phyloP scores from a whole-genome alignment of 495 filamentous ascomycete species.

The Cryomyces minteri region DNA sequence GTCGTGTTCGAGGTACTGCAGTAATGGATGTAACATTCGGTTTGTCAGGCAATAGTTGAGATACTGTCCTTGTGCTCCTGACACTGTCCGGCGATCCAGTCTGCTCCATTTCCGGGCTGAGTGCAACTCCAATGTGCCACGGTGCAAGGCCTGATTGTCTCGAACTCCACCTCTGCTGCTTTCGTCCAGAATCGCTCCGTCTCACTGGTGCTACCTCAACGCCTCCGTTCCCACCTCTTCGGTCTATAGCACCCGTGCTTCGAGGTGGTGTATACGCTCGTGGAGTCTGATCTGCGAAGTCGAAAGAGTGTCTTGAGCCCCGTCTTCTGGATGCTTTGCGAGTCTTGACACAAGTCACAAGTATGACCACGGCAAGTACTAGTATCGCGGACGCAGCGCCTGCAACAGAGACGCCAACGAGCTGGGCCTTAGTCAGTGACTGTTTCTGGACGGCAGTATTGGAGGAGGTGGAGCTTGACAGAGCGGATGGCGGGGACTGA shows the following conservation, averaged over 20 bases:
- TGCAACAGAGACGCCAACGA: neutral
- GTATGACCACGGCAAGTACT: neutral
- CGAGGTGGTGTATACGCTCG: neutral
- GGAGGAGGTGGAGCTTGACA: neutral
- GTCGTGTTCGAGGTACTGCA: neutral
- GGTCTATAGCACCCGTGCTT: neutral
- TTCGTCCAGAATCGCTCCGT: neutral
- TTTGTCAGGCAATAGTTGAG: constrained; percentile 9
- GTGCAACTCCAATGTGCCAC: neutral
- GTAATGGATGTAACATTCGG: constrained; percentile 1
- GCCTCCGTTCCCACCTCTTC: neutral
- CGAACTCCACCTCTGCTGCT: neutral
- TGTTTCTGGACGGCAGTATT: neutral
- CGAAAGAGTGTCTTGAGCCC: neutral
- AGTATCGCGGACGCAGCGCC: neutral
- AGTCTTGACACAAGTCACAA: neutral
- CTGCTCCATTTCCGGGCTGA: neutral
- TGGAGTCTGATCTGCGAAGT: neutral
- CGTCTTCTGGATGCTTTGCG: neutral
- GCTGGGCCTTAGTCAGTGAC: neutral
- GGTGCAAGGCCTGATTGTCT: neutral
- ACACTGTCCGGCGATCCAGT: neutral
- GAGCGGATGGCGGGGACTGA: neutral
- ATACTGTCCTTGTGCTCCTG: constrained; percentile 4
- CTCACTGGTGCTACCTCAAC: neutral